Evolutionary conservation across 1,284 basidiomycete species (phyloP), one percentile per base, ranked within the genome.

Genomic region (Microstroma glucosiphilum): DNA sequence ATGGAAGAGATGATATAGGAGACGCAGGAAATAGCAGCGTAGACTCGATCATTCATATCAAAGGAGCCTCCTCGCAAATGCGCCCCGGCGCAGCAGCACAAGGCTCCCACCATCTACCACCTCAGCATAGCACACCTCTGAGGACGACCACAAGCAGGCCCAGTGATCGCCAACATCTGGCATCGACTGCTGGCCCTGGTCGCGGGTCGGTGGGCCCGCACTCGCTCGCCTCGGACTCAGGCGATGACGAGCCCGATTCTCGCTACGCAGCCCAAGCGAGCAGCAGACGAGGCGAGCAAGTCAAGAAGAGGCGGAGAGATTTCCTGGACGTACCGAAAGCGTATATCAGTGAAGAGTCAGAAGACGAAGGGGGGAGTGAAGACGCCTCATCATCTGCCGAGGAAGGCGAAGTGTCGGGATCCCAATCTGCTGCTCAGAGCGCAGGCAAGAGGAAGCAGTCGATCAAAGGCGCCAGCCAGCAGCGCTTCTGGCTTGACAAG

Each of bases 231-330:
- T 8, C 57, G 2, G 58, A 37, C 21, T 49, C 57, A 21, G 59
- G 15, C 21, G 60, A 56, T 49, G 60, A 53, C 17, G 60, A 55
- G 37, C 13, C 6, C 41, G 60, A 61, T 8, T 55, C 60, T 8
- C 26, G 60, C 19, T 63, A 63, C 46, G 43, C 61, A n/a, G 46
- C 46, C 12, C 17, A 23, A 4, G 23, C n/a, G 6, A 48, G 11
- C 4, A 54, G 51, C 51, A 4, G 3, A 7, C n/a, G 51, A 2
- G 51, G 51, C 19, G 26, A 26, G 8, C 13, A 25, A 54, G 21
- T 15, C 51, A 25, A 13, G 25, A 54, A 26, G 21, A 17, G 43
- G 15, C 43, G 43, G 17, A 4, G 17, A n/a, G 43, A 17, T 6
- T 21, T 48, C 17, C 43, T 48, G 43, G 43, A 48, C 43, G 43